phyloP scores from a whole-genome alignment of 257 asterid species.

The Solanum boliviense region DNA sequence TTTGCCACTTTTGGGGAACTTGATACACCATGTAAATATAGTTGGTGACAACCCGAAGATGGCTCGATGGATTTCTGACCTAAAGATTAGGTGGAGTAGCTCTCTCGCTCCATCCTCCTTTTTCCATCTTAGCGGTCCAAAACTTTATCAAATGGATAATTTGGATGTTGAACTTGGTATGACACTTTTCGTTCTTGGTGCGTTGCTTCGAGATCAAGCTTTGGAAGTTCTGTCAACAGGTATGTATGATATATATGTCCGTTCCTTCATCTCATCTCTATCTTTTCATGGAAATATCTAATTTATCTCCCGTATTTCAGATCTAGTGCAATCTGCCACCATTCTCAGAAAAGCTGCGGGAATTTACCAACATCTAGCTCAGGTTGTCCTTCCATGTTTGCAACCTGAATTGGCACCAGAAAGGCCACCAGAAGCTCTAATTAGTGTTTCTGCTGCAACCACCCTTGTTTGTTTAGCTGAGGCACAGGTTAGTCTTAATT shows the following conservation, averaged over 20 bases:
- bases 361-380: slow-evolving; percentile 31
- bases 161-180: slow-evolving; percentile 44
- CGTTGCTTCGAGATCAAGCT: slow-evolving; percentile 42
- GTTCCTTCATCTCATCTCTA: background rate
- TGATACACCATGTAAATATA: slow-evolving; percentile 21
- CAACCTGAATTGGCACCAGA: slow-evolving; percentile 8
- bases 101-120: slow-evolving; percentile 25
- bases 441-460: slow-evolving; percentile 27
- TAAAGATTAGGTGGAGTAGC: slow-evolving; percentile 57
- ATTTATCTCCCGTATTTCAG: slow-evolving; percentile 18
- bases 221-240: slow-evolving; percentile 44
- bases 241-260: background rate
- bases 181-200: slow-evolving; percentile 43
- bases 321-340: slow-evolving; percentile 50
- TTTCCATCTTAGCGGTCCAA: slow-evolving; percentile 21
- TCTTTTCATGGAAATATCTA: background rate
- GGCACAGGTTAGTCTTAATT: slow-evolving; percentile 39
- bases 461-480: slow-evolving; percentile 64
- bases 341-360: slow-evolving; percentile 70
- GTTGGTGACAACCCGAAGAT: background rate
- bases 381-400: slow-evolving; percentile 21
- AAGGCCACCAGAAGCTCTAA: slow-evolving; percentile 44
- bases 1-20: slow-evolving; percentile 49
- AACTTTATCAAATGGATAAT: slow-evolving; percentile 29
- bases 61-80: slow-evolving; percentile 22